A percentile compares a stretch with the other conserved stretches of the same genome.
Evolutionary conservation across 192 early-diverging fungal genomes (phyloP).

Genomic region (Backusella australiensis): DNA sequence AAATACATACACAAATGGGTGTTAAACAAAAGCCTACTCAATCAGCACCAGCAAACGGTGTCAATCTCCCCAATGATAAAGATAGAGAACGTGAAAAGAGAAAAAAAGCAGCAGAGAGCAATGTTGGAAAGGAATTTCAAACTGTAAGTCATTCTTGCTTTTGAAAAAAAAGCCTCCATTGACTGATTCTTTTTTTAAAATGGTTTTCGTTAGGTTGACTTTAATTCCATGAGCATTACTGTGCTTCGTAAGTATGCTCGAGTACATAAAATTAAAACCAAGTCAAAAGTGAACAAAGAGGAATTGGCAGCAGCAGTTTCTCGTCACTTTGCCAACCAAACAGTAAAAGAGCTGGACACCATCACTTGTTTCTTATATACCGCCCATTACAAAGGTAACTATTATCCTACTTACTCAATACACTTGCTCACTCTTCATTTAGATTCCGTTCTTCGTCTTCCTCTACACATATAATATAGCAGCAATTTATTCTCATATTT

Average conservation of each 20-base stretch:
- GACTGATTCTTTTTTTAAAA: neutral
- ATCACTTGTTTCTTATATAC: constrained; percentile 44
- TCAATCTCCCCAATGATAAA: constrained; percentile 6
- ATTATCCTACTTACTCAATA: too few species aligned
- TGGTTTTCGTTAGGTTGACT: constrained; percentile 34
- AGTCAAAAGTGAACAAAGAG: constrained; percentile 30
- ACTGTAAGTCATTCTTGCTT: constrained; percentile 4
- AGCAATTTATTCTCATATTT: neutral
- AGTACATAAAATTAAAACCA: constrained; percentile 39
- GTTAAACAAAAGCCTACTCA: constrained; percentile 21
- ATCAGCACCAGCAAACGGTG: neutral
- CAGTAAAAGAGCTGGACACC: constrained; percentile 41
- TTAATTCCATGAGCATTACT: constrained; percentile 39
- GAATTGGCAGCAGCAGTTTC: constrained; percentile 39
- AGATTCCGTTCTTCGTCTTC: constrained; percentile 14
- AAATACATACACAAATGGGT: constrained; percentile 5
- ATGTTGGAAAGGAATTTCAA: constrained; percentile 27
- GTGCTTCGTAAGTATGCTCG: constrained; percentile 42
- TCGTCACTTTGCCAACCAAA: constrained; percentile 38
- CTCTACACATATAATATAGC: constrained; percentile 14
- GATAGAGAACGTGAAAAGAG: constrained; percentile 25
- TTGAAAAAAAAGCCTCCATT: neutral
- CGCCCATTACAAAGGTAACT: constrained; percentile 38
- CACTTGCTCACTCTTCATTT: neutral
- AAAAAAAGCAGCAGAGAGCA: constrained; percentile 13